Conservation (phyloP, 140 eudicot genomes). For the Oenanthe javanica region DNA sequence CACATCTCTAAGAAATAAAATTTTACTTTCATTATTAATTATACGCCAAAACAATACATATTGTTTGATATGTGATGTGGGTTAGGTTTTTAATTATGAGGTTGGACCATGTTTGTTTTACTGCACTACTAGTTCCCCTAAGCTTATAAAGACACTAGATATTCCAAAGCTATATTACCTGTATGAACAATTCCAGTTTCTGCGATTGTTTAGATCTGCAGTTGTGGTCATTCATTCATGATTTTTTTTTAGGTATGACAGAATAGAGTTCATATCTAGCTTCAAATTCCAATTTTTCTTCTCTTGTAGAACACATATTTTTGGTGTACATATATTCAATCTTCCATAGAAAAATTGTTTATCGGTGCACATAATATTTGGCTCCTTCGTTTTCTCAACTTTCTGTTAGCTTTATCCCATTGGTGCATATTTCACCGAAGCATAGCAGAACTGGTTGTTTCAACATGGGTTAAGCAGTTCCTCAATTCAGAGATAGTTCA, state of each 20-base stretch:
- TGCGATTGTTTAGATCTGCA: background rate
- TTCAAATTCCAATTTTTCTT: background rate
- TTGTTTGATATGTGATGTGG: background rate
- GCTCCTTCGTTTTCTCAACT: constrained; percentile 37
- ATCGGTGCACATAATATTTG: constrained; percentile 1
- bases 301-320: background rate
- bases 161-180: background rate
- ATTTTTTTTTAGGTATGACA: background rate
- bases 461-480: constrained; percentile 83
- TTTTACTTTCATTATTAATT: background rate
- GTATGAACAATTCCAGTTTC: too few species aligned
- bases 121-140: background rate
- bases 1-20: background rate
- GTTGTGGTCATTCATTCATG: background rate
- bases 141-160: background rate
- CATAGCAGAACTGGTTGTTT: constrained; percentile 73
- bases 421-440: constrained; percentile 95
- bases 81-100: background rate
- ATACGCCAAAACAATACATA: background rate
- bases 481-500: constrained; percentile 51
- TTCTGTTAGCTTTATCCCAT: constrained; percentile 63
- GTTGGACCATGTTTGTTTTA: background rate
- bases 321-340: background rate
- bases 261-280: background rate
- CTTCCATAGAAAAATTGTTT: background rate